These are phyloP conservation scores for Coemansia aciculifera DNA, from an alignment of 192 early-diverging fungal species.

Conservation along the genomic window DNA sequence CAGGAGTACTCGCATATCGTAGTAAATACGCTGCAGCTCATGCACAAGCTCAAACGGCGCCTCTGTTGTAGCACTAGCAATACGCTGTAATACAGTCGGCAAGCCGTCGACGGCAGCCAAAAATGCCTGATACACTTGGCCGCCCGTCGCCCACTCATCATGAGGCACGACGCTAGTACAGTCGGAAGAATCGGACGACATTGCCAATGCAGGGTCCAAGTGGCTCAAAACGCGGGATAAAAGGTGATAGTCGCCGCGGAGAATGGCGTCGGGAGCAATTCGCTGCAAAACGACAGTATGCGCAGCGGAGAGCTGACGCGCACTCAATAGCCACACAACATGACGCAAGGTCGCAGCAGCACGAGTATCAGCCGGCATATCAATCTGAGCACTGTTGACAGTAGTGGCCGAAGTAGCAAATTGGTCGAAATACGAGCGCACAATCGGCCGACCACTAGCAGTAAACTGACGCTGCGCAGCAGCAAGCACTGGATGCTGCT, in stretches of 20 bases:
- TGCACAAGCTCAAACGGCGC: slow-evolving; percentile 11
- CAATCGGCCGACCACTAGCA: slow-evolving; percentile 12
- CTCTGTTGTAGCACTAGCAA: slow-evolving; percentile 9
- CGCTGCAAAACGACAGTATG: slow-evolving; percentile 57
- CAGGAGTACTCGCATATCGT: slow-evolving; percentile 30
- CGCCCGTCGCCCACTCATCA: slow-evolving; percentile 36
- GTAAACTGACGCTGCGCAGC: slow-evolving; percentile 1
- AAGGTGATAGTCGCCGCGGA: slow-evolving; percentile 53
- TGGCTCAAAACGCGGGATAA: slow-evolving; percentile 37
- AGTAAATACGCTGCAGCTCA: slow-evolving; percentile 27
- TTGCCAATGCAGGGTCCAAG: slow-evolving; percentile 25
- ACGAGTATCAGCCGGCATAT: slow-evolving; percentile 4
- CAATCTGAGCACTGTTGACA: not conserved
- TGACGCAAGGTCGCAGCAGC: slow-evolving; percentile 30
- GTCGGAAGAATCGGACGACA: not conserved
- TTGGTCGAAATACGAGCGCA: slow-evolving; percentile 2
- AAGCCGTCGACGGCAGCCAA: slow-evolving; percentile 24
- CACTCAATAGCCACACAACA: slow-evolving; percentile 48
- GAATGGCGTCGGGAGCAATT: slow-evolving; percentile 59
- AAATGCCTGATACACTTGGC: slow-evolving; percentile 40
- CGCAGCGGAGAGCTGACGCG: slow-evolving; percentile 47
- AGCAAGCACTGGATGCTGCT: slow-evolving; percentile 3
- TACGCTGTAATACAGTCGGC: slow-evolving; percentile 26
- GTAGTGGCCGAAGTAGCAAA: not conserved
- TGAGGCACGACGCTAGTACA: not conserved